A percentile compares a stretch with the other conserved stretches of the same genome.
phyloP scores from a whole-genome alignment of 2,329 filamentous ascomycete genomes.

The Chlorencoelia australis region DNA sequence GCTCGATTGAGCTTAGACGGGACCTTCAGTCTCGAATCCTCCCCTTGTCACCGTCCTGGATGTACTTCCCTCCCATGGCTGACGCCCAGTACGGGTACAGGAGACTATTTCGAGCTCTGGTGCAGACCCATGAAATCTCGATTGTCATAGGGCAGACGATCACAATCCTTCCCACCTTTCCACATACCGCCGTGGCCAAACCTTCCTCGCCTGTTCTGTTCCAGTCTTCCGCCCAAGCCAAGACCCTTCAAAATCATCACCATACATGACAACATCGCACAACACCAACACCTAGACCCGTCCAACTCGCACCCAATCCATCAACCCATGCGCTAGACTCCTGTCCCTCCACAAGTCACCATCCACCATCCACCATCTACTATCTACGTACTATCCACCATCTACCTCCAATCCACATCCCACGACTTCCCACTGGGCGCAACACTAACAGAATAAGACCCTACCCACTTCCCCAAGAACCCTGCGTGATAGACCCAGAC shows the following conservation, averaged over 20 bases:
- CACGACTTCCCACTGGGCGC: slow-evolving; percentile 1
- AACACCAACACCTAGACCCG: slow-evolving; percentile 1
- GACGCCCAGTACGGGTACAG: no score
- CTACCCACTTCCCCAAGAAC: background rate
- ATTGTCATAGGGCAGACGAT: slow-evolving; percentile 4
- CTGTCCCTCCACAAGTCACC: background rate
- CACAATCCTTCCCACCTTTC: no score
- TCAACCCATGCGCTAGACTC: slow-evolving; percentile 3
- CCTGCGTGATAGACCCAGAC: background rate
- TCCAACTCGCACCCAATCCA: background rate
- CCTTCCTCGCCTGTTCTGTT: no score
- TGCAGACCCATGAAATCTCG: no score
- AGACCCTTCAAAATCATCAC: background rate
- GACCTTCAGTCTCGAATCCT: no score
- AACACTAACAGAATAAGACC: background rate
- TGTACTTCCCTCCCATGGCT: no score
- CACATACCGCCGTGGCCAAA: no score
- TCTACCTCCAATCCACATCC: no score
- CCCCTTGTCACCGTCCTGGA: no score
- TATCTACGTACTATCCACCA: no score
- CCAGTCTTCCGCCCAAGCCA: background rate
- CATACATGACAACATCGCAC: slow-evolving; percentile 6
- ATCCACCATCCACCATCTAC: slow-evolving; percentile 2
- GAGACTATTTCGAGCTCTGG: no score
- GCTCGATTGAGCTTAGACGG: no score